Evolutionary conservation across 106 monocot species (phyloP).

Genomic region (Agapanthus africanus): DNA sequence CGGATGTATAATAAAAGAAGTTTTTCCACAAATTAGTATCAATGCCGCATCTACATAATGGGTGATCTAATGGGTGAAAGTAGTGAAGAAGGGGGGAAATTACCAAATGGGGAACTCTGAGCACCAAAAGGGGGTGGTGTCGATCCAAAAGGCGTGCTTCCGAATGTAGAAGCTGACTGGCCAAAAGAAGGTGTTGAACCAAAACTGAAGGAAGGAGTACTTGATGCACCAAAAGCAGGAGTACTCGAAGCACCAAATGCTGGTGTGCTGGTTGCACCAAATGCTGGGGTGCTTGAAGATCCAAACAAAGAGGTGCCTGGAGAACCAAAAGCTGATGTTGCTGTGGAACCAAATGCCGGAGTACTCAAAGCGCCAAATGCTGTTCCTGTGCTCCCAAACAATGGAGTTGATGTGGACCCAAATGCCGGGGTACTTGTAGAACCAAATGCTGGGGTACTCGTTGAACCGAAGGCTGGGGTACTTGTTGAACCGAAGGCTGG

Average conservation of each 20-base stretch:
- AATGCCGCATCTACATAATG: not conserved
- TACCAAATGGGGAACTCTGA: conserved; percentile 56
- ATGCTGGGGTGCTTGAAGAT: conserved; percentile 14
- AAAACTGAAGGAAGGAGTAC: conserved; percentile 20
- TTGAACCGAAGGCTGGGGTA: conserved; percentile 39
- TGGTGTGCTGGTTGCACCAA: conserved; percentile 13
- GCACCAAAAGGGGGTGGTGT: conserved; percentile 13
- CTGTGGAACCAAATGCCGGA: conserved; percentile 48
- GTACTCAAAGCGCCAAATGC: conserved; percentile 40
- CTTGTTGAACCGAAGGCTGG: conserved; percentile 41
- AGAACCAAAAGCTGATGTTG: conserved; percentile 39
- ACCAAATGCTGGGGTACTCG: conserved; percentile 48
- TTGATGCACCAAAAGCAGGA: conserved; percentile 22
- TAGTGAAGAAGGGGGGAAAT: not conserved
- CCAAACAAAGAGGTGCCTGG: conserved; percentile 29
- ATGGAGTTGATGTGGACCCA: conserved; percentile 36
- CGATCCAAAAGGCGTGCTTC: conserved; percentile 25
- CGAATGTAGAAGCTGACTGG: conserved; percentile 39
- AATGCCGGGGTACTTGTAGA: conserved; percentile 36
- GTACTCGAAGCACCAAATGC: conserved; percentile 20
- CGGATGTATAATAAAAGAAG: not conserved
- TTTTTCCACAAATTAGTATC: not conserved
- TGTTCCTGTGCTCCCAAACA: conserved; percentile 47
- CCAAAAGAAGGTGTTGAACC: conserved; percentile 44
- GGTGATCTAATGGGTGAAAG: not conserved